Conservation (phyloP, 2,329 filamentous ascomycete species). For the Sarocladium kiliense region DNA sequence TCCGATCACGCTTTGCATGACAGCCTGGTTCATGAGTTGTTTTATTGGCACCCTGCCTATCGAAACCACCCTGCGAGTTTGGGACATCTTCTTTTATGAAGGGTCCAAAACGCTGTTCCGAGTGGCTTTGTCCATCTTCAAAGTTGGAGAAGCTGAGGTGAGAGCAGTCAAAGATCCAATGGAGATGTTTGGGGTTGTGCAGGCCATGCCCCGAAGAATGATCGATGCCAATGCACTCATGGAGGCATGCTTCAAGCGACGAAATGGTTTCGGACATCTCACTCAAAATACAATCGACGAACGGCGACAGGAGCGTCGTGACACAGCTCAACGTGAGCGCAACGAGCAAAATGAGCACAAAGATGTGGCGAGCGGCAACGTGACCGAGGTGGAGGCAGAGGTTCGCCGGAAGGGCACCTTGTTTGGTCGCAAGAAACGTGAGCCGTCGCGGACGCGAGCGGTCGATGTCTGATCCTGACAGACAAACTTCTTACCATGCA, state of each 20-base stretch:
- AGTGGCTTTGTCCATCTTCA: slow-evolving; percentile 86
- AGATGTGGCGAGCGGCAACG: slow-evolving; percentile 24
- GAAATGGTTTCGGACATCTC: slow-evolving; percentile 75
- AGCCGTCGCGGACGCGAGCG: slow-evolving; percentile 15
- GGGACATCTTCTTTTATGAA: slow-evolving; percentile 96
- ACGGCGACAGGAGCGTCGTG: slow-evolving; percentile 63
- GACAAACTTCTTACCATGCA: background rate
- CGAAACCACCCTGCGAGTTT: slow-evolving; percentile 85
- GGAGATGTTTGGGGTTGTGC: slow-evolving; percentile 94
- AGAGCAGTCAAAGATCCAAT: slow-evolving; percentile 76
- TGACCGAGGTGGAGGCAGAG: slow-evolving; percentile 23
- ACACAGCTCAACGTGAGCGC: slow-evolving; percentile 41
- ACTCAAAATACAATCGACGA: slow-evolving; percentile 79
- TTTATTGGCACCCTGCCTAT: slow-evolving; percentile 91
- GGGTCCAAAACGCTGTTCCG: slow-evolving; percentile 91
- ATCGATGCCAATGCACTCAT: slow-evolving; percentile 78
- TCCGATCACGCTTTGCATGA: slow-evolving; percentile 87
- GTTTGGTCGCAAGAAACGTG: slow-evolving; percentile 38
- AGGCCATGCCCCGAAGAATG: slow-evolving; percentile 75
- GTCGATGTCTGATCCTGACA: background rate
- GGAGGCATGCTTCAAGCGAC: slow-evolving; percentile 75
- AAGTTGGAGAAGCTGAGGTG: slow-evolving; percentile 77
- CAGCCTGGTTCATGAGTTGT: slow-evolving; percentile 97
- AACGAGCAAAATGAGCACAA: slow-evolving; percentile 6
- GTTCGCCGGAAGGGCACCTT: slow-evolving; percentile 38